Percentiles rank a stretch among this genome's conserved stretches.
phyloP scores from a whole-genome alignment of 306 rosid genomes.

The Prunus persica region DNA sequence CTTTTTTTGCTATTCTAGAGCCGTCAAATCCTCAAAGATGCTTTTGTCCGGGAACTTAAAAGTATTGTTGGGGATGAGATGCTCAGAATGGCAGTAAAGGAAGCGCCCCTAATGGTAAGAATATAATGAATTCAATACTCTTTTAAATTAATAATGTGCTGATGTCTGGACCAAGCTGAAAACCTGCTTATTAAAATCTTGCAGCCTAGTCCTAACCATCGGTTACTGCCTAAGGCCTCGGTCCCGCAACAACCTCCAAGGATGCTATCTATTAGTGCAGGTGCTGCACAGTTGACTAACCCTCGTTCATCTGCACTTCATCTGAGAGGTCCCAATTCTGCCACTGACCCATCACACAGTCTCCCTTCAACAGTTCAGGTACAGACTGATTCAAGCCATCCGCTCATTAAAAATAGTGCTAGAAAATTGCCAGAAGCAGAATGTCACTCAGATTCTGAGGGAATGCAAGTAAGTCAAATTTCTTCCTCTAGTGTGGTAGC shows the following conservation, averaged over 20 bases:
- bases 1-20: slow-evolving; percentile 43
- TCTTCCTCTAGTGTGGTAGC: slow-evolving; percentile 46
- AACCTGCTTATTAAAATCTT: neutral
- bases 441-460: slow-evolving; percentile 44
- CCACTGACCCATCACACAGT: slow-evolving; percentile 52
- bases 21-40: slow-evolving; percentile 77
- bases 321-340: slow-evolving; percentile 56
- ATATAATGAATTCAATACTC: slow-evolving; percentile 11
- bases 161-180: neutral
- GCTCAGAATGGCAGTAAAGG: slow-evolving; percentile 69
- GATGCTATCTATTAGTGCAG: slow-evolving; percentile 53
- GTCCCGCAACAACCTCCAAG: slow-evolving; percentile 56
- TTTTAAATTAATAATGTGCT: neutral
- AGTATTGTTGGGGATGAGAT: slow-evolving; percentile 83
- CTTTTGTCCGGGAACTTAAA: slow-evolving; percentile 70
- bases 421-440: slow-evolving; percentile 48
- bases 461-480: slow-evolving; percentile 44
- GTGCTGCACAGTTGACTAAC: slow-evolving; percentile 55
- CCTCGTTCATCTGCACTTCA: slow-evolving; percentile 74
- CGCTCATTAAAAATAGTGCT: slow-evolving; percentile 40
- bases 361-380: slow-evolving; percentile 49
- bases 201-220: slow-evolving; percentile 24
- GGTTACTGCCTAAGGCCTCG: slow-evolving; percentile 41
- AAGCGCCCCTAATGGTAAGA: slow-evolving; percentile 67
- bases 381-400: slow-evolving; percentile 35